Conservation (phyloP, 2,329 filamentous ascomycete species). For the Talaromyces piceae region DNA sequence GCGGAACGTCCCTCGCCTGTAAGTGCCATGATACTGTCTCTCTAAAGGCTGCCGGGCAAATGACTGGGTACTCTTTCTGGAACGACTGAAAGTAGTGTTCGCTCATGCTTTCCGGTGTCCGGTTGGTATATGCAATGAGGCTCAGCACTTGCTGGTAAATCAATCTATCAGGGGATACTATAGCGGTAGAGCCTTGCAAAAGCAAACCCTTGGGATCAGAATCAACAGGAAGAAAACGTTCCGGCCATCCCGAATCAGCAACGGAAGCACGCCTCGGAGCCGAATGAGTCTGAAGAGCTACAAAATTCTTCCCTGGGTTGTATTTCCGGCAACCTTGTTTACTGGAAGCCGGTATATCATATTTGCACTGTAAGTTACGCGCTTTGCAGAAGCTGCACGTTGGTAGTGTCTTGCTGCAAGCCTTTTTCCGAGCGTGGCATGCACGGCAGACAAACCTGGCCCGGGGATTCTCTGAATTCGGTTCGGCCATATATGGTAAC, state of each 20-base stretch:
- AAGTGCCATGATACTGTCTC: neutral
- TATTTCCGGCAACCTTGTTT: constrained; percentile 3
- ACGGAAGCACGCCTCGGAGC: neutral
- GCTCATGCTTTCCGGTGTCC: constrained; percentile 1
- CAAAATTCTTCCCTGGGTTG: constrained; percentile 9
- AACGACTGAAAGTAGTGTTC: constrained; percentile 6
- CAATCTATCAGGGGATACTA: neutral
- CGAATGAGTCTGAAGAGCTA: neutral
- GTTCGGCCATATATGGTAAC: constrained; percentile 1
- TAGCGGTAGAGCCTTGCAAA: neutral
- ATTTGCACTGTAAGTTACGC: constrained; percentile 5
- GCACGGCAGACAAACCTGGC: constrained; percentile 7
- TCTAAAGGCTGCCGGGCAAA: constrained; percentile 2
- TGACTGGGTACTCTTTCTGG: constrained; percentile 4
- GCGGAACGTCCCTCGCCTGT: neutral
- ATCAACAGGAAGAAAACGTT: neutral
- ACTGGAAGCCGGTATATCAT: neutral
- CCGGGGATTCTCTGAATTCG: neutral
- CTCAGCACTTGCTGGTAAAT: constrained; percentile 3
- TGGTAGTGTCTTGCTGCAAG: constrained; percentile 7
- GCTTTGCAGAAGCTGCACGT: constrained; percentile 5
- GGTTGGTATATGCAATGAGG: neutral
- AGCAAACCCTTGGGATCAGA: neutral
- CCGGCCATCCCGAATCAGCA: neutral
- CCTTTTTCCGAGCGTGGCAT: constrained; percentile 8